Base-by-base conservation (phyloP, 257 asterid species). In the Nicotiana benthamiana region DNA sequence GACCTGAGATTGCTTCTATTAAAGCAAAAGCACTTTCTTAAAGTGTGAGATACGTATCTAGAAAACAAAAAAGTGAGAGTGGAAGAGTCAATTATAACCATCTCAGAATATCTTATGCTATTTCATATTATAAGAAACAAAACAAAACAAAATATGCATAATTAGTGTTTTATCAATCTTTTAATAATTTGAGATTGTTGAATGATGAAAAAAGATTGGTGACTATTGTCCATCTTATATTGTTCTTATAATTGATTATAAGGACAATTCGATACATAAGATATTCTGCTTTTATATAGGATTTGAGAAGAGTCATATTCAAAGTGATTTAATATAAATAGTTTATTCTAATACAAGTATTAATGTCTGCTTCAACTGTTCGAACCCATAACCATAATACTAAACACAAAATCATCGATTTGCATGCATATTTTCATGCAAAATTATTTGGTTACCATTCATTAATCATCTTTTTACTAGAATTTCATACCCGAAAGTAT, bases 11-110 rank as follows among this genome's bases (percentile, higher is more conserved):
- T 40, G 59, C 59, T 70, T 70, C 77, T 70, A 70, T 12, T 70
- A 72, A 72, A 72, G 77, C 77, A 72, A 72, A 22, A 72, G 8
- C 60, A 72, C 77, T 72, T 72, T 72, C 77, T 46, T 46, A 72
- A 43, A 72, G 77, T 43, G 36, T 46, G 77, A 72, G 77, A 43
- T 72, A 72, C 60, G 60, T 72, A 72, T 72, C 77, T 12, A 72
- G 77, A 72, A 43, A 72, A 43, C 15, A 26, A 26, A 5, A 70
- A 70, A 46, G 12, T 22, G 28, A 46, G 15, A 22, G 77, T 72
- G 60, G 77, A n/a, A 46, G 22, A 7, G 60, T 72, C 60, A 46
- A 72, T 72, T 43, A 46, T 72, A 20, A 46, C 40, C 13, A 22
- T 46, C 57, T 77, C 20, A 34, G 59, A 30, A 57, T 53, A 54